phyloP scores from a whole-genome alignment of 192 early-diverging fungal genomes.

The Podila clonocystis region DNA sequence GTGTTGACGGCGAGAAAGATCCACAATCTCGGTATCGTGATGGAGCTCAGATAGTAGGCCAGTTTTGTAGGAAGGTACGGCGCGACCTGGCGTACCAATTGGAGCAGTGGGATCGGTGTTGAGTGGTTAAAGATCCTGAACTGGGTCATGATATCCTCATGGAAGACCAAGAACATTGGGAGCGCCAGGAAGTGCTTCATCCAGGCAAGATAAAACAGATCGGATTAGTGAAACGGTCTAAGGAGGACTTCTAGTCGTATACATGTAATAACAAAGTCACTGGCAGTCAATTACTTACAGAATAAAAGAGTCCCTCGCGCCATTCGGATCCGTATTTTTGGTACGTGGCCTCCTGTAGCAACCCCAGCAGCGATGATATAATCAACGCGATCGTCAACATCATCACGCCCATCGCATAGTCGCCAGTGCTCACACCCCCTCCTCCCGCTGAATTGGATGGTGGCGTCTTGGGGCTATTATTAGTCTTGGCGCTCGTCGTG shows the following conservation, averaged over 20 bases:
- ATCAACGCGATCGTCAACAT: slow-evolving; percentile 78
- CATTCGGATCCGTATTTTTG: slow-evolving; percentile 81
- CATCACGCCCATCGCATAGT: slow-evolving; percentile 73
- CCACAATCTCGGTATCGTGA: slow-evolving; percentile 74
- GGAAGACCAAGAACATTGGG: slow-evolving; percentile 83
- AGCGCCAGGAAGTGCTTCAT: slow-evolving; percentile 78
- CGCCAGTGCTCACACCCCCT: slow-evolving; percentile 26
- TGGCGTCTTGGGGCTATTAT: slow-evolving; percentile 23
- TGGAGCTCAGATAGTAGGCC: slow-evolving; percentile 37
- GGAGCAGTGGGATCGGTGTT: slow-evolving; percentile 38
- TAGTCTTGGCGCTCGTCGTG: slow-evolving; percentile 61
- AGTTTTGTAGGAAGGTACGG: slow-evolving; percentile 27
- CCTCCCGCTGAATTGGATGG: slow-evolving; percentile 1
- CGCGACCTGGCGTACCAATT: slow-evolving; percentile 32
- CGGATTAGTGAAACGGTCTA: background rate
- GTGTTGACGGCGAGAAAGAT: slow-evolving; percentile 75
- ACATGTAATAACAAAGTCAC: background rate
- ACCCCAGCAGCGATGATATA: slow-evolving; percentile 81
- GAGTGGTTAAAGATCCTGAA: slow-evolving; percentile 67
- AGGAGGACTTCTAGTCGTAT: background rate
- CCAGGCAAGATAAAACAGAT: background rate
- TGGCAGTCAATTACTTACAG: slow-evolving; percentile 44
- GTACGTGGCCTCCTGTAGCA: slow-evolving; percentile 87
- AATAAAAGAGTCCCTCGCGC: slow-evolving; percentile 92
- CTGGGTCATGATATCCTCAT: slow-evolving; percentile 70